These are phyloP conservation scores for rapeseed (Brassica napus) DNA, from an alignment of 345 rosid species.

Conservation along the genomic window DNA sequence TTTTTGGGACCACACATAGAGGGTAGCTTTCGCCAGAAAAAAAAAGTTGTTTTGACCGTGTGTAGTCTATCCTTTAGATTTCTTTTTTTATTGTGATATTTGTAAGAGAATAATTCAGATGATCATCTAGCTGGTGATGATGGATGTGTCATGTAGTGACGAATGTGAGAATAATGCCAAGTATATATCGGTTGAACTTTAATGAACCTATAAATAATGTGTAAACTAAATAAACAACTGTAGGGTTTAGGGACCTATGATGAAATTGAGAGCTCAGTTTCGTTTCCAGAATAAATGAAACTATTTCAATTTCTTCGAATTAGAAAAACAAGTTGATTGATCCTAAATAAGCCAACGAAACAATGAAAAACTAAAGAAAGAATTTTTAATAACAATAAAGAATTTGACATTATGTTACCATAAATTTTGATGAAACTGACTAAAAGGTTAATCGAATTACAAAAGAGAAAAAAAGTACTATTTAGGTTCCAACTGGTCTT, in stretches of 20 bases:
- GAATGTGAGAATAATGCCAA: constrained; percentile 8
- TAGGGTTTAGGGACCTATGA: not conserved
- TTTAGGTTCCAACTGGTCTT: not conserved
- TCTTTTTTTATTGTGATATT: not conserved
- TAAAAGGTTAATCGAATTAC: not conserved
- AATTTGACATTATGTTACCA: not conserved
- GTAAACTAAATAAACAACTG: not conserved
- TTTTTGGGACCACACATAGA: not conserved
- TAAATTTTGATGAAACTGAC: not conserved
- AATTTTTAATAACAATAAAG: not conserved
- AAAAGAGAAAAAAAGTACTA: not conserved
- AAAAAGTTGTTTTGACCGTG: not conserved
- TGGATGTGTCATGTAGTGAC: not conserved
- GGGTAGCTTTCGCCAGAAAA: not conserved
- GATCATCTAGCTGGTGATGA: not conserved
- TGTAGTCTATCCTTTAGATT: not conserved
- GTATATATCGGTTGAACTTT: not conserved
- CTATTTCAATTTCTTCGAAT: constrained; percentile 7
- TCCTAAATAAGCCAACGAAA: not conserved
- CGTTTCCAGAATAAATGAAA: not conserved
- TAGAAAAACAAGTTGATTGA: not conserved
- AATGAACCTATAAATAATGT: not conserved
- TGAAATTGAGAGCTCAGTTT: not conserved
- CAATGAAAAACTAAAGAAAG: not conserved
- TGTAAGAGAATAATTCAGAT: not conserved